Percentiles rank a stretch among this genome's conserved stretches.
Evolutionary conservation across 2,329 filamentous ascomycete genomes (phyloP).

Genomic region (Fusarium sp.): DNA sequence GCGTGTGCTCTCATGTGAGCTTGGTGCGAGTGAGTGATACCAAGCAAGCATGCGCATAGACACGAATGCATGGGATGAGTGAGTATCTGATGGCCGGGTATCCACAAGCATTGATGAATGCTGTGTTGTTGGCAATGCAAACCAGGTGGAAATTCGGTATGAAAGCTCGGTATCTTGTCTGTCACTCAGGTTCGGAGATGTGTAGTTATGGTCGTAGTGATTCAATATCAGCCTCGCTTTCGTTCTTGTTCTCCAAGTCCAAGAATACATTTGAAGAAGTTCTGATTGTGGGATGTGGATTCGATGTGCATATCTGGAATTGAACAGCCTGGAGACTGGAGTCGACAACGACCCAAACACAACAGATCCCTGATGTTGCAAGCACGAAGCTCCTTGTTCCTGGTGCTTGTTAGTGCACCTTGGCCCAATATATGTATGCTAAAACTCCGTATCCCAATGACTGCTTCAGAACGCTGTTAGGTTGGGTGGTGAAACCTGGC

Average conservation of each 20-base stretch:
- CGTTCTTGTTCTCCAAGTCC: not conserved
- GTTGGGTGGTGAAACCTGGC: conserved; percentile 29
- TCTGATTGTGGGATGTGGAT: conserved; percentile 36
- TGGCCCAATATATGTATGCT: conserved; percentile 3
- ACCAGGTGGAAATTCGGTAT: not conserved
- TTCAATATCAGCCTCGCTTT: conserved; percentile 4
- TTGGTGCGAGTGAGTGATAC: conserved; percentile 39
- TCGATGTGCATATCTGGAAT: conserved; percentile 40
- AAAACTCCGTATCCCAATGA: conserved; percentile 11
- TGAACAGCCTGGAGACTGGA: conserved; percentile 12
- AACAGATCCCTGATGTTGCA: conserved; percentile 16
- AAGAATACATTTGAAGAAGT: conserved; percentile 10
- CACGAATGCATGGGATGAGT: conserved; percentile 9
- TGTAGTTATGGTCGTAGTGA: not conserved
- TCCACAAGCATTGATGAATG: conserved; percentile 1
- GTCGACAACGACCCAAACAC: conserved; percentile 20
- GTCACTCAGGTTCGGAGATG: not conserved
- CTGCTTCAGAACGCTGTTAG: not conserved
- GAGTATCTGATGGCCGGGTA: conserved; percentile 10
- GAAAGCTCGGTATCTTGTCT: not conserved
- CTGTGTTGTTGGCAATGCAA: not conserved
- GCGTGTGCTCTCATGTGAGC: conserved; percentile 3
- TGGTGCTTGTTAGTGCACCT: conserved; percentile 22
- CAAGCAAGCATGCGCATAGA: conserved; percentile 17
- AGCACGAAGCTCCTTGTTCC: conserved; percentile 24